Base-by-base conservation (phyloP, 202 grass and related monocot genomes). In the Eragrostis tef region DNA sequence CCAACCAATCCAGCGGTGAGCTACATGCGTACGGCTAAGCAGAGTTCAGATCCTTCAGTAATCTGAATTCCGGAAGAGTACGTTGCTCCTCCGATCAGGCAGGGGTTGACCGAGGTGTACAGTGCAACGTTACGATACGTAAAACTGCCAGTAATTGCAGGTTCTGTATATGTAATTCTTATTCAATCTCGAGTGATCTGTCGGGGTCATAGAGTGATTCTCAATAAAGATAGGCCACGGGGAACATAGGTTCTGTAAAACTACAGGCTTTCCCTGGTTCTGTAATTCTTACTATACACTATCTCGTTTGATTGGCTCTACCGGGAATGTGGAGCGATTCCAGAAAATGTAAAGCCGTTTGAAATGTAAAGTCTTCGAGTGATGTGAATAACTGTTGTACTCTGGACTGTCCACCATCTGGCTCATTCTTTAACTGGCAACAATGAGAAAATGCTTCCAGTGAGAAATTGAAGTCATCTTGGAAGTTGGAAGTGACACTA, bases 201-300 rank as follows among this genome's bases (percentile, higher is more conserved):
- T 39, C 5, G 5, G 34, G 34, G 29, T 5, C 34, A 39, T 6
- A 6, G 34, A 39, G 2, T 39, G 57, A 60, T 22, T 22, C 10
- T 39, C n/a, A 58, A 9, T 24, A 58, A 58, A 58, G 54, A 24
- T 58, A 22, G 54, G 54, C 53, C 54, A 58, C 54, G 54, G 54
- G 54, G 7, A 58, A 20, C 4, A 53, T 53, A n/a, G 51, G 17
- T 54, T 54, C 51, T 54, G n/a, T 53, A 52, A 57, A 67, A 26
- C 12, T 25, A 15, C 26, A 48, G 50, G 17, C 25, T 17, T 17
- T 61, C 27, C 16, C 26, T 75, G 61, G 50, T 29, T 42, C 26
- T 87, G 78, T 53, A 45, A 54, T 34, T 76, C 43, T 22, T 86
- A n/a, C n/a, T n/a, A 44, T 25, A 39, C 60, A 41, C 22, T 42